A percentile compares a stretch with the other conserved stretches of the same genome.
Conservation (phyloP, 2,329 filamentous ascomycete genomes). For the Waltergamsia citrina region DNA sequence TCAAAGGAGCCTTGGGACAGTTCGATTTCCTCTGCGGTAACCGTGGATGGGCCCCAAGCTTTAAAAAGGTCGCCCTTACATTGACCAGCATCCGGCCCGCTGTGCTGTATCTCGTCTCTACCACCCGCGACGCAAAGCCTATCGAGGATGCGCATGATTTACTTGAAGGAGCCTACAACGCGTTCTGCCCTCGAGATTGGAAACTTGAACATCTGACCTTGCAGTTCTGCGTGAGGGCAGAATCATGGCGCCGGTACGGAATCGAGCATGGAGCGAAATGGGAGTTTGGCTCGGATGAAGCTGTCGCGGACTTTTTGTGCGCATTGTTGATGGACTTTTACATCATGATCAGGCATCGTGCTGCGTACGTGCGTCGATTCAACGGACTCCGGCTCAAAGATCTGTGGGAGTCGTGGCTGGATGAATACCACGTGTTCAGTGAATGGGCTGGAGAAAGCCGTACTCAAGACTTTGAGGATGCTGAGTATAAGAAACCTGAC, state of each 20-base stretch:
- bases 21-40: not conserved
- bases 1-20: constrained; percentile 1
- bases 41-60: not conserved
- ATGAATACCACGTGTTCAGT: constrained; percentile 8
- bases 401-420: constrained; percentile 19
- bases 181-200: constrained; percentile 1
- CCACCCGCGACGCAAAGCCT: not conserved
- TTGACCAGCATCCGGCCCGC: not conserved
- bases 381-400: constrained; percentile 5
- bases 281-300: constrained; percentile 4
- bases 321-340: constrained; percentile 12
- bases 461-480: not conserved
- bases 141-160: not conserved
- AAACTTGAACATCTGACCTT: constrained; percentile 1
- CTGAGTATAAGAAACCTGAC: not conserved
- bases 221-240: constrained; percentile 4
- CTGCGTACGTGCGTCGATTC: not conserved
- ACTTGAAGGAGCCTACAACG: not conserved
- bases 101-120: not conserved
- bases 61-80: not conserved
- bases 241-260: constrained; percentile 6
- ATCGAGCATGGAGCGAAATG: constrained; percentile 1
- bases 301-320: constrained; percentile 3
- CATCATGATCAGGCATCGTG: constrained; percentile 9
- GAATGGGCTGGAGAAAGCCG: not conserved